phyloP scores from a whole-genome alignment of 2,329 filamentous ascomycete genomes.

The Colletotrichum somersetense region DNA sequence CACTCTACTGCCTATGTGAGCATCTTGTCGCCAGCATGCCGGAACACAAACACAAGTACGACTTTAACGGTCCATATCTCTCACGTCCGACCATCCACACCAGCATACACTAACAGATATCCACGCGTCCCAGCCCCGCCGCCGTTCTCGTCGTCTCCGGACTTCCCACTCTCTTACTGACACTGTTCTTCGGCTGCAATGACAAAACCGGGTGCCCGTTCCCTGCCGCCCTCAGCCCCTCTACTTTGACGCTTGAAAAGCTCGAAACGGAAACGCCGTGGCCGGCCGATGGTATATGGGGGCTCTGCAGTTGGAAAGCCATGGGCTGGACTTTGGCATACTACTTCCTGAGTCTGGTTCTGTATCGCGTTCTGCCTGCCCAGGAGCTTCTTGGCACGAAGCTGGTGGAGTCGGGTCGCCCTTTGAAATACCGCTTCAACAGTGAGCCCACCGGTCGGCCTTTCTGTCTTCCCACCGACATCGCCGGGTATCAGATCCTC shows the following conservation, averaged over 20 bases:
- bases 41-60: slow-evolving; percentile 44
- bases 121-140: slow-evolving; percentile 68
- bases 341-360: slow-evolving; percentile 78
- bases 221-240: slow-evolving; percentile 78
- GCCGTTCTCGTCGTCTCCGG: slow-evolving; percentile 80
- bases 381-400: slow-evolving; percentile 75
- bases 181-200: slow-evolving; percentile 85
- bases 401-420: slow-evolving; percentile 73
- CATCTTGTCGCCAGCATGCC: not conserved
- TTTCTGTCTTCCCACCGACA: slow-evolving; percentile 76
- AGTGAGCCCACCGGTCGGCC: slow-evolving; percentile 65
- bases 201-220: slow-evolving; percentile 88
- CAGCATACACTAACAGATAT: not conserved
- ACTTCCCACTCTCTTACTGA: slow-evolving; percentile 79
- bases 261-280: slow-evolving; percentile 83
- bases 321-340: slow-evolving; percentile 78
- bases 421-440: slow-evolving; percentile 81
- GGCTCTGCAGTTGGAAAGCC: slow-evolving; percentile 76
- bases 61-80: slow-evolving; percentile 51
- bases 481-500: slow-evolving; percentile 74
- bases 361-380: slow-evolving; percentile 82
- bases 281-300: slow-evolving; percentile 74
- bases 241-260: slow-evolving; percentile 74
- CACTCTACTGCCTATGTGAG: not conserved
- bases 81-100: not conserved